These are phyloP conservation scores for Starmera pachycereana DNA, from an alignment of 805 yeast genomes.

Conservation along the genomic window DNA sequence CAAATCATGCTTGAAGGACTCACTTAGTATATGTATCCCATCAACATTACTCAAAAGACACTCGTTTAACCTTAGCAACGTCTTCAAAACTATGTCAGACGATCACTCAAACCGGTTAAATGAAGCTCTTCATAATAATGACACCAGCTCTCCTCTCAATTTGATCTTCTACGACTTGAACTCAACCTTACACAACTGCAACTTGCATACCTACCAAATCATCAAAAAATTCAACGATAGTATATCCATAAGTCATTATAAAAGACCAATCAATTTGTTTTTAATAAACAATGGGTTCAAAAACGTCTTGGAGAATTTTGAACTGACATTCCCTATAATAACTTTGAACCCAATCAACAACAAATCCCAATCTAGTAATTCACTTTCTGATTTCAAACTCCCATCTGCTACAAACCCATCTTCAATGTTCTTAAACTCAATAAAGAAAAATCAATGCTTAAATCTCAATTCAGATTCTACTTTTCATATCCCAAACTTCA, in stretches of 20 bases:
- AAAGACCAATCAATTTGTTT: conserved; percentile 8
- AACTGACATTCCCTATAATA: neutral
- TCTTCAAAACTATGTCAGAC: conserved; percentile 18
- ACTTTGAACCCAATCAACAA: too few relatives aligned
- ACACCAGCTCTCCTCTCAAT: conserved; percentile 2
- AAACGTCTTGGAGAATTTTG: neutral
- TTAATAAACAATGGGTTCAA: conserved; percentile 14
- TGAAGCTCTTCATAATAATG: conserved; percentile 4
- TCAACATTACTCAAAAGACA: conserved; percentile 71
- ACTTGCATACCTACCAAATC: conserved; percentile 16
- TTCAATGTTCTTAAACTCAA: conserved; percentile 12
- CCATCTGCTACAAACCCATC: conserved; percentile 18
- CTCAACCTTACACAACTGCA: conserved; percentile 14
- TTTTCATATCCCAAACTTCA: conserved; percentile 7
- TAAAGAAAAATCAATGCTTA: conserved; percentile 10
- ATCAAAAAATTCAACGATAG: conserved; percentile 14
- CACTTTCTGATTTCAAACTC: conserved; percentile 12
- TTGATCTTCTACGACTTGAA: conserved; percentile 16
- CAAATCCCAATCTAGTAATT: neutral
- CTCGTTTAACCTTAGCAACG: conserved; percentile 16
- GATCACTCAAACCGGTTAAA: conserved; percentile 11
- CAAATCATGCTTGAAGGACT: conserved; percentile 42
- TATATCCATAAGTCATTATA: conserved; percentile 2
- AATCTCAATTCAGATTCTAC: conserved; percentile 4
- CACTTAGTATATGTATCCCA: conserved; percentile 78